Percentiles rank a stretch among this genome's conserved stretches.
phyloP scores from a whole-genome alignment of 305 asterid genomes.

The Solanum chacoense region DNA sequence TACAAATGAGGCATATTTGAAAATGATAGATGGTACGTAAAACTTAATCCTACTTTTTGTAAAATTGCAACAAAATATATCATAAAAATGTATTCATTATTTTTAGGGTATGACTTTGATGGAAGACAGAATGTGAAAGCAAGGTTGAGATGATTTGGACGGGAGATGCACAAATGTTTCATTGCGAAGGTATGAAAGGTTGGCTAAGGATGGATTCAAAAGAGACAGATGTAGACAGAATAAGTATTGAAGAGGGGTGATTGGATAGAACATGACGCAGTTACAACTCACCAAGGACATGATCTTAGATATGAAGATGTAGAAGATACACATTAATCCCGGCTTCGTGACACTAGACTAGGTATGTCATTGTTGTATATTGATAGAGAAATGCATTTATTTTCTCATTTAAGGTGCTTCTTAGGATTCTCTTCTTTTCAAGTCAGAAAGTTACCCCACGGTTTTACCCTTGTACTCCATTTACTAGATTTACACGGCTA shows the following conservation, averaged over 20 bases:
- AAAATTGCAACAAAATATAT: too few species aligned
- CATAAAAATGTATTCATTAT: not conserved
- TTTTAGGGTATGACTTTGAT: not conserved
- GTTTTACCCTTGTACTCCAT: not conserved
- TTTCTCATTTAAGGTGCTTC: not conserved
- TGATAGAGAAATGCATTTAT: not conserved
- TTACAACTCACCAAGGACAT: accelerated
- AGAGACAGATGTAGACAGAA: not conserved
- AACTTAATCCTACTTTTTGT: not conserved
- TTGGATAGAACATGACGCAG: accelerated
- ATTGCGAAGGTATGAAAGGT: not conserved
- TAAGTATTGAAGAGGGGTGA: accelerated
- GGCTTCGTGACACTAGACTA: too few species aligned
- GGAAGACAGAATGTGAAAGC: not conserved
- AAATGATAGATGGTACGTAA: not conserved
- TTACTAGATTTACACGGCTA: not conserved
- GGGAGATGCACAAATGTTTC: not conserved
- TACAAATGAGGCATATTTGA: not conserved
- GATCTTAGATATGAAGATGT: too few species aligned
- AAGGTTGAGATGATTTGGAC: too few species aligned
- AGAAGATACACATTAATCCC: not conserved
- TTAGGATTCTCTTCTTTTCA: not conserved
- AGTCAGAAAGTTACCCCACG: not conserved
- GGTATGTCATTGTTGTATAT: not conserved
- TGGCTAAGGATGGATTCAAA: not conserved